Evolutionary conservation across 208 protist species (phyloP).

Genomic region (Acanthamoeba quina): DNA sequence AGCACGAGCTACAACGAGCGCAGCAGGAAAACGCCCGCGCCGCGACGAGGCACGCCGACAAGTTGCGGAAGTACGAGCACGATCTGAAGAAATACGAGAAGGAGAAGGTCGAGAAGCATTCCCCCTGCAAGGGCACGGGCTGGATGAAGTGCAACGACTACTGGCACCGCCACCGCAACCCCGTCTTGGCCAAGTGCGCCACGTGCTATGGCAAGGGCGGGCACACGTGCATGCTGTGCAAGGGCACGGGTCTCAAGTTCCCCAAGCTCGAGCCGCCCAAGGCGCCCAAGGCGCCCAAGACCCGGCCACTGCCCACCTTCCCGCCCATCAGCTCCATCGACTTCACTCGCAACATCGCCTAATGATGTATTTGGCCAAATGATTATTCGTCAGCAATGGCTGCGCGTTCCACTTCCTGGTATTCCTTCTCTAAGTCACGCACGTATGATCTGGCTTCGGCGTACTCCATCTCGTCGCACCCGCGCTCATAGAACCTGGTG

Average conservation of each 20-base stretch:
- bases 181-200: not conserved
- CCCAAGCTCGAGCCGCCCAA: not conserved
- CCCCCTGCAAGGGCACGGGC: constrained; percentile 9
- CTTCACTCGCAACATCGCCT: constrained; percentile 1
- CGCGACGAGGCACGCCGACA: not conserved
- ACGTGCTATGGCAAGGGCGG: constrained; percentile 37
- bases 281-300: not conserved
- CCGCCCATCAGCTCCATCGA: constrained; percentile 44
- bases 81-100: constrained; percentile 20
- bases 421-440: not conserved
- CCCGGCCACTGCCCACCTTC: not conserved
- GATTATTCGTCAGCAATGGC: no score
- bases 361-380: no score
- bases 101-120: constrained; percentile 11
- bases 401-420: not conserved
- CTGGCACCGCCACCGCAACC: not conserved
- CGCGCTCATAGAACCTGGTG: not conserved
- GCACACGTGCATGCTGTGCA: not conserved
- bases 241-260: constrained; percentile 35
- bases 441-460: not conserved
- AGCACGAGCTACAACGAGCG: not conserved
- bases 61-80: not conserved
- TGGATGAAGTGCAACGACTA: not conserved
- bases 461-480: not conserved
- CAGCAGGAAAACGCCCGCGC: not conserved